Base-by-base conservation (phyloP, 345 rosid genomes). In the Acer campestre region DNA sequence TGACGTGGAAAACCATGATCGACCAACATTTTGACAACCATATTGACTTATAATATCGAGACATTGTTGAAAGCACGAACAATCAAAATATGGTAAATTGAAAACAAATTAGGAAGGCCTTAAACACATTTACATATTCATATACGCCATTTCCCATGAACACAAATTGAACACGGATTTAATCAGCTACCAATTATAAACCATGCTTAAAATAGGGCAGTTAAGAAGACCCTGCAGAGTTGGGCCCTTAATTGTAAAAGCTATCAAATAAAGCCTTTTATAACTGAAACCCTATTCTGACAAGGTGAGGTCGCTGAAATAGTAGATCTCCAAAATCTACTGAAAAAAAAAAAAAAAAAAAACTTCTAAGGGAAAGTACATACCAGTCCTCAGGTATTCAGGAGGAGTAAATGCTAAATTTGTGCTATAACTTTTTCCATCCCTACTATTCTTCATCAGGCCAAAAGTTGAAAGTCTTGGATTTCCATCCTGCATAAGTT, bases 341-440 rank as follows among this genome's bases (percentile, higher is more conserved):
- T 58, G 29, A 58, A 73, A 2, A 2, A 29, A 29, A 2, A 29
- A 29, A 29, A 6, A 49, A 64, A 75, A 27, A 48, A 53, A 4
- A n/a, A n/a, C 8, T 27, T 48, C 38, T 51, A 35, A 22, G 22
- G 61, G 16, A 16, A 25, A 72, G 55, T 49, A 38, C 82, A 22
- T 71, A 93, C 99, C 99, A 75, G 99, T 93, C 82, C 95, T 89
- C 86, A 96, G 77, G 84, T 93, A 96, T 86, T 96, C 99, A 0
- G 97, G 99, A 75, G 99, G 99, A 76, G 99, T 93, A 80, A 96
- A 93, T 35, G 97, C 99, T 42, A 94, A 79, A 79, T 96, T 96
- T 35, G 99, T 95, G 67, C 99, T 95, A 55, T 91, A 95, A 87
- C 96, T 93, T 86, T 91, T 93, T 40, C 99, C 98, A 68, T 95